Evolutionary conservation across 2,329 filamentous ascomycete species (phyloP).

Genomic region (Fusarium mundagurra): DNA sequence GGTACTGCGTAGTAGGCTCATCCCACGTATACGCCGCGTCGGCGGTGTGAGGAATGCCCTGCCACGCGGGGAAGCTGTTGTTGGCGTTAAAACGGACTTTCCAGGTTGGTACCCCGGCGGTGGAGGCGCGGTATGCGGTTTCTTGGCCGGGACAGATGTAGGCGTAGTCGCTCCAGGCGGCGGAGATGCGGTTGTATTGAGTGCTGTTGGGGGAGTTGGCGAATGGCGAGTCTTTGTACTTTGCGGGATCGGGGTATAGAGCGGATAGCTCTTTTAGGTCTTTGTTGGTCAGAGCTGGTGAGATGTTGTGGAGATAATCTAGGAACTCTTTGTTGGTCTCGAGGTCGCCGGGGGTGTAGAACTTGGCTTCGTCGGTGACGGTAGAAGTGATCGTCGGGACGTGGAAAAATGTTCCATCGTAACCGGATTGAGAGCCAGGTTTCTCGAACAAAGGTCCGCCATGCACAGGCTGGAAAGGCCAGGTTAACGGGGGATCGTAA

Average conservation of each 20-base stretch:
- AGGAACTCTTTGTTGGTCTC: constrained; percentile 51
- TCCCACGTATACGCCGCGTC: constrained; percentile 51
- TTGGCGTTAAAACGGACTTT: constrained; percentile 53
- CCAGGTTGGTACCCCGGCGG: constrained; percentile 48
- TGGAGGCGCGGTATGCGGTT: constrained; percentile 51
- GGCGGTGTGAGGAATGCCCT: constrained; percentile 51
- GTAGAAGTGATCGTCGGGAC: constrained; percentile 51
- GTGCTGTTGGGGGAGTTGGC: constrained; percentile 52
- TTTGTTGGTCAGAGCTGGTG: constrained; percentile 40
- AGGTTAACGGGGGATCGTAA: constrained; percentile 53
- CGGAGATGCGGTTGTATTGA: constrained; percentile 56
- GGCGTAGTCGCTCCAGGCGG: constrained; percentile 56
- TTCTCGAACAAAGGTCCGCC: constrained; percentile 58
- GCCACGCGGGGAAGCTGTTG: constrained; percentile 47
- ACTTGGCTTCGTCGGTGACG: constrained; percentile 51
- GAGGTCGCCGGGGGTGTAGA: constrained; percentile 45
- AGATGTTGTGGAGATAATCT: constrained; percentile 50
- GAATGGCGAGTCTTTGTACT: constrained; percentile 48
- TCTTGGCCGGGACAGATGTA: constrained; percentile 58
- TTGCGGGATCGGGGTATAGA: constrained; percentile 50
- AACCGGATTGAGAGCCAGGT: constrained; percentile 53
- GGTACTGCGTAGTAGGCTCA: constrained; percentile 48
- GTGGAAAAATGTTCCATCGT: constrained; percentile 51
- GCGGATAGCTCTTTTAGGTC: constrained; percentile 44
- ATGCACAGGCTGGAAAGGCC: constrained; percentile 60